phyloP scores from a whole-genome alignment of 2,329 filamentous ascomycete species.

The Aspergillus versicolor region DNA sequence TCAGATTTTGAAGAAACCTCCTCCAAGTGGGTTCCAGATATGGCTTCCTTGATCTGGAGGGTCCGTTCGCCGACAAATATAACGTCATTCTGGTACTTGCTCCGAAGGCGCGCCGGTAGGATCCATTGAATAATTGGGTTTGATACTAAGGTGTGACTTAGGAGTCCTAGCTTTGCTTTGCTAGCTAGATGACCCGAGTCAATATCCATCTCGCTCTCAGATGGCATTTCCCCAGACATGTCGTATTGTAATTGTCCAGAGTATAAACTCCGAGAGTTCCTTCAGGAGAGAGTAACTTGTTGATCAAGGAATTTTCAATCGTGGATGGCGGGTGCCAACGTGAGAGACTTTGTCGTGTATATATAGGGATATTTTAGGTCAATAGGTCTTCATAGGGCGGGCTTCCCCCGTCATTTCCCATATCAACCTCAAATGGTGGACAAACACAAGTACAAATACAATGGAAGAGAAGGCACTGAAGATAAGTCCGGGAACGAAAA shows the following conservation, averaged over 20 bases:
- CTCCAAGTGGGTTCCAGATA: slow-evolving; percentile 63
- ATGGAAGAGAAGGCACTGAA: neutral
- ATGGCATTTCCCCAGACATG: neutral
- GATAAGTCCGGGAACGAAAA: neutral
- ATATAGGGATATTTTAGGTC: neutral
- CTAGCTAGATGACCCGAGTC: slow-evolving; percentile 9
- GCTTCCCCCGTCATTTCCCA: slow-evolving; percentile 1
- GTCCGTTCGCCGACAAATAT: slow-evolving; percentile 81
- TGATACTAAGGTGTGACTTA: slow-evolving; percentile 74
- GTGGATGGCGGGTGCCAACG: neutral
- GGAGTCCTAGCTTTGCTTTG: slow-evolving; percentile 63
- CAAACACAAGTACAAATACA: slow-evolving; percentile 6
- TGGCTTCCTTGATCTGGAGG: slow-evolving; percentile 76
- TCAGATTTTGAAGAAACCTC: slow-evolving; percentile 76
- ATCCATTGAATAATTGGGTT: slow-evolving; percentile 76
- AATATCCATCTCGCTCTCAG: slow-evolving; percentile 17
- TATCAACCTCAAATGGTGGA: neutral
- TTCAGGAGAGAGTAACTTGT: slow-evolving; percentile 12
- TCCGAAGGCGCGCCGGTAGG: slow-evolving; percentile 74
- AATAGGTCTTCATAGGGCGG: neutral
- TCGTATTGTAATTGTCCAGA: neutral
- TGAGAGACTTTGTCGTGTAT: neutral
- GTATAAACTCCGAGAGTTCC: slow-evolving; percentile 1
- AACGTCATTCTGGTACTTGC: slow-evolving; percentile 71
- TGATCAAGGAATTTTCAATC: neutral